These are phyloP conservation scores for Trichosporon sp. DNA, from an alignment of 1,284 basidiomycete genomes.

Conservation along the genomic window DNA sequence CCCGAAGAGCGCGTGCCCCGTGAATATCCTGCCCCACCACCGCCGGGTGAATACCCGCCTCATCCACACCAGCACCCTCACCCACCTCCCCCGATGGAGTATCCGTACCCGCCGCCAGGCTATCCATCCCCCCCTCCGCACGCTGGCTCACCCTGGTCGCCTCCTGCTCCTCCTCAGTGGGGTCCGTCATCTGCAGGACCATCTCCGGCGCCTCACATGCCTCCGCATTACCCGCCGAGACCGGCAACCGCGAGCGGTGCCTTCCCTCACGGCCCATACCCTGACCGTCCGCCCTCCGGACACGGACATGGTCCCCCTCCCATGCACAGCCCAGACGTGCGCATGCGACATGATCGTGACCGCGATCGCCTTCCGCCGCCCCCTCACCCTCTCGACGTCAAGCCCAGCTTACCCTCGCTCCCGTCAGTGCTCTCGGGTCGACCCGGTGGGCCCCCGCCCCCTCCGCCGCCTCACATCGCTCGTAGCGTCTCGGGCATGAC, in stretches of 20 bases:
- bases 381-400: background rate
- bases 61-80: constrained; percentile 3
- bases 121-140: constrained; percentile 15
- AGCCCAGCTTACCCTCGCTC: constrained; percentile 2
- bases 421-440: background rate
- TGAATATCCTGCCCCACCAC: constrained; percentile 7
- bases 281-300: constrained; percentile 4
- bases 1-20: constrained; percentile 12
- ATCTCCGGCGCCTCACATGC: background rate
- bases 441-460: background rate
- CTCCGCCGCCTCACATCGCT: background rate
- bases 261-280: constrained; percentile 9
- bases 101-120: background rate
- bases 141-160: constrained; percentile 12
- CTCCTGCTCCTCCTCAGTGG: constrained; percentile 7
- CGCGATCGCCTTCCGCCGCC: constrained; percentile 4
- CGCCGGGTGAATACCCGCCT: constrained; percentile 9
- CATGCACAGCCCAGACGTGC: constrained; percentile 16
- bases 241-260: constrained; percentile 12
- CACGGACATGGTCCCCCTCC: constrained; percentile 1
- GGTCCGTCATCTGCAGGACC: constrained; percentile 9
- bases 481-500: constrained; percentile 3
- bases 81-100: constrained; percentile 8
- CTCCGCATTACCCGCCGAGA: constrained; percentile 8
- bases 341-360: background rate